Evolutionary conservation across 495 filamentous ascomycete genomes (phyloP).

Genomic region (Penicillium ochrochloron): DNA sequence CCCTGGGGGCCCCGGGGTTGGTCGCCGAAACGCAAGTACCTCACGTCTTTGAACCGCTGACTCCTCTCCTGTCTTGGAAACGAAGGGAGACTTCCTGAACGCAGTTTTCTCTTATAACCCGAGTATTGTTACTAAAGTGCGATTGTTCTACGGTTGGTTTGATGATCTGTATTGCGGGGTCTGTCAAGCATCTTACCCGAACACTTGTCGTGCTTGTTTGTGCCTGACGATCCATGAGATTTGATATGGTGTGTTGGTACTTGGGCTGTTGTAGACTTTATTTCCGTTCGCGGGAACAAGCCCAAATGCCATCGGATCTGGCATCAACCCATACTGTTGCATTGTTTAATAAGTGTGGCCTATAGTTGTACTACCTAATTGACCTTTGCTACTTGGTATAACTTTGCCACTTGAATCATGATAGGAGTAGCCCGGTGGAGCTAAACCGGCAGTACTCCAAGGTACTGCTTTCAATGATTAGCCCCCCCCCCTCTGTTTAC

Average conservation of each 20-base stretch:
- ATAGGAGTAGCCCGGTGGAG: neutral
- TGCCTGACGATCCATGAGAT: neutral
- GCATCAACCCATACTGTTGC: neutral
- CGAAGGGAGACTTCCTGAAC: neutral
- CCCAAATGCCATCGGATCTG: neutral
- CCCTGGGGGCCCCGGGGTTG: neutral
- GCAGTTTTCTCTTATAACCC: neutral
- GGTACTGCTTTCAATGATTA: neutral
- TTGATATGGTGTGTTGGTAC: neutral
- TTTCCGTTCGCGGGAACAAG: neutral
- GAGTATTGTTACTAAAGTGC: neutral
- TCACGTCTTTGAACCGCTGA: neutral
- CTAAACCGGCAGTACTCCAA: neutral
- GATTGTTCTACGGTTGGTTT: neutral
- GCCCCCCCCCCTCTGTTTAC: neutral
- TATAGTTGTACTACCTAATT: neutral
- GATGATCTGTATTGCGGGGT: neutral
- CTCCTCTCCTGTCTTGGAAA: neutral
- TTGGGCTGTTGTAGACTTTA: neutral
- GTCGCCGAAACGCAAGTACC: neutral
- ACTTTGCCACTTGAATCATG: neutral
- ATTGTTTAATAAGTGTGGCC: neutral
- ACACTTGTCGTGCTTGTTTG: neutral
- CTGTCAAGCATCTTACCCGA: neutral
- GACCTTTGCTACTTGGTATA: neutral